phyloP scores from a whole-genome alignment of 768 basidiomycete species.

The Rhodosporidiobolus sp. region DNA sequence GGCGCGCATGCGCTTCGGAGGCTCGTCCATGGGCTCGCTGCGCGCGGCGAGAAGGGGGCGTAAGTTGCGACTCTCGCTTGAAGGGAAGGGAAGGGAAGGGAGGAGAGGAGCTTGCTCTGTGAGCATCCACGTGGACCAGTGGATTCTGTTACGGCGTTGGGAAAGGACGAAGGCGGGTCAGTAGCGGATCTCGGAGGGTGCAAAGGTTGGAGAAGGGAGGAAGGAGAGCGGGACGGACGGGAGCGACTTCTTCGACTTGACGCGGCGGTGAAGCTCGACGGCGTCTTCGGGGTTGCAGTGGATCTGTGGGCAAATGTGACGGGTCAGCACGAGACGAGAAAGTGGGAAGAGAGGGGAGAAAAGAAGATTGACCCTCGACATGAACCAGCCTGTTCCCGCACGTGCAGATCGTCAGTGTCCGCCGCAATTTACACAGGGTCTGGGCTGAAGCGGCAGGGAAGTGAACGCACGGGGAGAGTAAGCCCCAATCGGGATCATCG shows the following conservation, averaged over 20 bases:
- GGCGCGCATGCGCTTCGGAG: slow-evolving; percentile 57
- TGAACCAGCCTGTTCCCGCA: neutral
- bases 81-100: neutral
- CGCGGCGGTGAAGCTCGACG: slow-evolving; percentile 64
- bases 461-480: slow-evolving; percentile 52
- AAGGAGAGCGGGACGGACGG: neutral
- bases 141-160: slow-evolving; percentile 18
- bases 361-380: slow-evolving; percentile 38
- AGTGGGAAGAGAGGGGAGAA: slow-evolving; percentile 49
- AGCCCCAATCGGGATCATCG: slow-evolving; percentile 65
- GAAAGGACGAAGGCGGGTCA: neutral
- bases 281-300: slow-evolving; percentile 68
- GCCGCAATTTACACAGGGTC: too few relatives aligned
- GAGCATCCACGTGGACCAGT: slow-evolving; percentile 56
- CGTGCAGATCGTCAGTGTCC: too few relatives aligned
- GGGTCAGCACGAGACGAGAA: slow-evolving; percentile 23
- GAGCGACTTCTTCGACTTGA: slow-evolving; percentile 60
- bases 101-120: slow-evolving; percentile 47
- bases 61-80: neutral
- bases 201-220: neutral
- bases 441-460: too few relatives aligned
- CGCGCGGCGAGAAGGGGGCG: neutral
- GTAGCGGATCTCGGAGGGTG: neutral
- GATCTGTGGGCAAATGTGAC: slow-evolving; percentile 44
- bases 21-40: slow-evolving; percentile 57